Percentiles rank a stretch among this genome's conserved stretches.
Conservation (phyloP, 371 early-diverging fungal genomes). For the Syncephalastrum monosporum region DNA sequence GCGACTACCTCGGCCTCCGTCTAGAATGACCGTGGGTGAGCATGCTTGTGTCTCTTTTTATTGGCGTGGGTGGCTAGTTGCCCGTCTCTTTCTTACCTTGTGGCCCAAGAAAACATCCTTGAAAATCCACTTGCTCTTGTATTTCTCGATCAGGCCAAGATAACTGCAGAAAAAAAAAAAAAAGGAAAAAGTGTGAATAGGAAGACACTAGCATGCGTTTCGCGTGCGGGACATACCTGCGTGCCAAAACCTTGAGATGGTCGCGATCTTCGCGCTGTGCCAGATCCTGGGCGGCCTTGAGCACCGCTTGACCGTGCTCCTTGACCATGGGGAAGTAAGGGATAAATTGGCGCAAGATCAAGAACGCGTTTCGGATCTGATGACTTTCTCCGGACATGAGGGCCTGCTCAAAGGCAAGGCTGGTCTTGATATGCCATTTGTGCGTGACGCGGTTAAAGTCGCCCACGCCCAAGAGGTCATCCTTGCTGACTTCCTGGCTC, state of each 20-base stretch:
- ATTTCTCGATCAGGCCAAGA: conserved; percentile 31
- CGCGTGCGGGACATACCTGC: conserved; percentile 18
- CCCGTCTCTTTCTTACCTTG: conserved; percentile 8
- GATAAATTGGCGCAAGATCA: conserved; percentile 65
- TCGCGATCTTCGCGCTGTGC: conserved; percentile 32
- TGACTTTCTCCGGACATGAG: conserved; percentile 67
- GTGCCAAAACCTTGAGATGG: conserved; percentile 43
- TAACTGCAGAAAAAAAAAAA: conserved; percentile 17
- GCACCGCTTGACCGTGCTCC: conserved; percentile 49
- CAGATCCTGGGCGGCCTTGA: conserved; percentile 32
- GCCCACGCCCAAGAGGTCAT: conserved; percentile 56
- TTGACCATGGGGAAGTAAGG: conserved; percentile 62
- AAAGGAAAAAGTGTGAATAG: neutral
- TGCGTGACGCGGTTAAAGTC: conserved; percentile 73
- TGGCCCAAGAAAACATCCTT: conserved; percentile 33
- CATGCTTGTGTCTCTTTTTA: no score
- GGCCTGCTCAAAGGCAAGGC: conserved; percentile 41
- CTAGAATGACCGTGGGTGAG: neutral
- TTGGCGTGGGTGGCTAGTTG: no score
- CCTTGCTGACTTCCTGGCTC: conserved; percentile 47
- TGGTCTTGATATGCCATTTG: conserved; percentile 78
- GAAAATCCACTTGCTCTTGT: conserved; percentile 29
- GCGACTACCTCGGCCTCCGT: conserved; percentile 1
- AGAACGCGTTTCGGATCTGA: conserved; percentile 72
- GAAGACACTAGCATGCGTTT: neutral